phyloP scores from a whole-genome alignment of 2,329 filamentous ascomycete genomes.

The Fusarium mexicanum region DNA sequence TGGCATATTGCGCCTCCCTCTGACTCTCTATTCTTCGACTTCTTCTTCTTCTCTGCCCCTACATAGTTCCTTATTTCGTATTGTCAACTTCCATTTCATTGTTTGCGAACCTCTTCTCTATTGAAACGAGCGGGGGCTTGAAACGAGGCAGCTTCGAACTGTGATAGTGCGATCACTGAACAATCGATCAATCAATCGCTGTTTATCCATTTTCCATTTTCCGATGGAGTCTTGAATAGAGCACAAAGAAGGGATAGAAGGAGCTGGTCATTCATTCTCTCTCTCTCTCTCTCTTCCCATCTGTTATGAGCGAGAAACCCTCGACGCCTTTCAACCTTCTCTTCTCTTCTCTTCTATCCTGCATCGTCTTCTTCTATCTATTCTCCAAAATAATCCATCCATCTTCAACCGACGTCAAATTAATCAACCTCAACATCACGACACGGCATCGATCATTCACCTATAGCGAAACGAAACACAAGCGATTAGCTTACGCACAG shows the following conservation, averaged over 20 bases:
- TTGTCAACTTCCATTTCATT: background rate
- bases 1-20: background rate
- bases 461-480: background rate
- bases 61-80: background rate
- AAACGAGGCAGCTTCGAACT: slow-evolving; percentile 11
- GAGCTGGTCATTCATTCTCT: background rate
- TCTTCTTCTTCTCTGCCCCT: background rate
- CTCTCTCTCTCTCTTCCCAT: background rate
- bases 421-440: background rate
- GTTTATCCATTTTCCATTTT: background rate
- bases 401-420: background rate
- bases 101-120: background rate
- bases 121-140: slow-evolving; percentile 4
- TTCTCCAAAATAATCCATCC: background rate
- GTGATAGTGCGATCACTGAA: background rate
- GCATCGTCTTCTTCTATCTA: background rate
- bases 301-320: background rate
- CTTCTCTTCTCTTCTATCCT: background rate
- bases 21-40: no score
- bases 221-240: slow-evolving; percentile 1
- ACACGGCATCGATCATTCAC: background rate
- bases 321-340: background rate
- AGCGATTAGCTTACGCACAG: background rate
- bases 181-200: background rate
- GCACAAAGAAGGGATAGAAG: slow-evolving; percentile 7